Evolutionary conservation across 2,329 filamentous ascomycete species (phyloP).

Genomic region (Aureobasidium sp.): DNA sequence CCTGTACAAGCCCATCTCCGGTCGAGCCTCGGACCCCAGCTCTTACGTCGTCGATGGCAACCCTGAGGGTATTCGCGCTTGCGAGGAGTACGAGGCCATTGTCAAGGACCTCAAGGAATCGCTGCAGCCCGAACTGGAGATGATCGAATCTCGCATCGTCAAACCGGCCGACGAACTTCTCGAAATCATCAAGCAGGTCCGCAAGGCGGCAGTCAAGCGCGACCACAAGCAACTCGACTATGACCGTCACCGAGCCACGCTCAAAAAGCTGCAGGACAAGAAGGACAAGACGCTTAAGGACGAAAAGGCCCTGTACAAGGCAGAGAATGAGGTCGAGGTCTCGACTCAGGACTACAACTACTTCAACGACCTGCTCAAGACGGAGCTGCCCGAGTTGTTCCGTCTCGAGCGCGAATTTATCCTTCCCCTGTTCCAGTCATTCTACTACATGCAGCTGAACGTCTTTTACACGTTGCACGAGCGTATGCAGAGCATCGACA

Average conservation of each 20-base stretch:
- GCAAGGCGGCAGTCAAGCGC: constrained; percentile 80
- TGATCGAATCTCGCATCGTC: constrained; percentile 91
- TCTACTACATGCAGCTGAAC: constrained; percentile 99
- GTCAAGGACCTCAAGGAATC: constrained; percentile 86
- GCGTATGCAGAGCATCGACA: constrained; percentile 94
- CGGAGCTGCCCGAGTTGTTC: constrained; percentile 90
- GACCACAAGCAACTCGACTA: constrained; percentile 98
- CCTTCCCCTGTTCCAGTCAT: constrained; percentile 92
- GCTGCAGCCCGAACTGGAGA: constrained; percentile 84
- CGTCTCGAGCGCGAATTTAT: constrained; percentile 88
- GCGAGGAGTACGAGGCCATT: constrained; percentile 90
- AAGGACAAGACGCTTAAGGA: constrained; percentile 95
- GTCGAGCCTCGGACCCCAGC: constrained; percentile 87
- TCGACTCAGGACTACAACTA: constrained; percentile 96
- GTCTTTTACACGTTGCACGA: constrained; percentile 98
- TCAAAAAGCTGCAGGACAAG: constrained; percentile 96
- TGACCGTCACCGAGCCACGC: constrained; percentile 71
- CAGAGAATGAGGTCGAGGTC: constrained; percentile 82
- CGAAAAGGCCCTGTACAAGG: constrained; percentile 94
- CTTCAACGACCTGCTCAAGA: constrained; percentile 95
- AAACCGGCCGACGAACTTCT: constrained; percentile 87
- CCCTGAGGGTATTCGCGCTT: constrained; percentile 85
- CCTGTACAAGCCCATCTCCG: constrained; percentile 97
- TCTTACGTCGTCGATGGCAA: constrained; percentile 77
- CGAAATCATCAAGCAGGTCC: constrained; percentile 90